Base-by-base conservation (phyloP, 2,329 filamentous ascomycete species). In the Trichoderma pleuroti region DNA sequence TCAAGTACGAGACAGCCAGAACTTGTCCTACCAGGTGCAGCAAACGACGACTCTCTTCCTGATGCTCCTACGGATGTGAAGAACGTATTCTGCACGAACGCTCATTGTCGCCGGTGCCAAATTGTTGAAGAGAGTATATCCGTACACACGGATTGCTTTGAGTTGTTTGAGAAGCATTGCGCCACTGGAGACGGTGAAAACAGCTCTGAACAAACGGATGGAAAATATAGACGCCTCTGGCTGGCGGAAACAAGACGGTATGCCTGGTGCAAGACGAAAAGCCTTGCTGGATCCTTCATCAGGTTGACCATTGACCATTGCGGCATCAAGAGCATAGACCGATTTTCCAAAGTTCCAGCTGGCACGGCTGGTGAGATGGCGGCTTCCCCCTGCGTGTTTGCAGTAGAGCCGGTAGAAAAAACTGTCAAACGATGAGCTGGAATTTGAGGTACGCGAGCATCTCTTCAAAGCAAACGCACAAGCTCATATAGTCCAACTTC, bases 91-190 rank as follows among this genome's bases (percentile, higher is more conserved):
- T 63, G 67, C 59, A 70, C 56, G 11, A 14, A 4, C 1, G 11
- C 18, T 3, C 4, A 12, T 7, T 63, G 59, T 11, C 1, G 6
- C 2, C n/a, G 0, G n/a, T 52, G 32, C 11, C 30, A 30, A 6
- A 34, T 9, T 4, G 81, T 14, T 10, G 57, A 70, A 18, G 36
- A 70, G 14, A 66, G 30, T n/a, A 26, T 46, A 32, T 65, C 60
- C 3, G 11, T 70, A 12, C 68, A 70, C 12, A 36, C 46, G 3
- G 60, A 66, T 21, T 70, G 68, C 26, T 36, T 70, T 16, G 30
- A 66, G 32, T 34, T 66, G 16, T 70, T 70, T 12, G 36, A 26
- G 12, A n/a, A 36, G 12, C 24, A 66, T 10, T 70, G 52, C 24
- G 7, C 11, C 16, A 18, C 32, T 24, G 26, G 16, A 4, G 3